Evolutionary conservation across 78 protist genomes (phyloP), one percentile per base, ranked within the genome.

Genomic region (Dictyostelium brefeldianum): DNA sequence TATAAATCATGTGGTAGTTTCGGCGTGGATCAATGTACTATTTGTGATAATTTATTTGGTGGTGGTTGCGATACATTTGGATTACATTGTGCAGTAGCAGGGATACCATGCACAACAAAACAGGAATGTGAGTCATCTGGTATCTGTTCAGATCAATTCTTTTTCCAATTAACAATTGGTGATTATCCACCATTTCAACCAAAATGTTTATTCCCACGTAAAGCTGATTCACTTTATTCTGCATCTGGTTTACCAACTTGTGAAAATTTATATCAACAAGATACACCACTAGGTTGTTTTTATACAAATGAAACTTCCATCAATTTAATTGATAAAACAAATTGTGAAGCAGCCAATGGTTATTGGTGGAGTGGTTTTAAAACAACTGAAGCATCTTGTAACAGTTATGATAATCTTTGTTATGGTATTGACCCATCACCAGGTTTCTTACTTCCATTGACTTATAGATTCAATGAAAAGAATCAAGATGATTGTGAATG

Each of bases 201-300:
- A 18, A 85, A 85, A 54, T 87, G 93, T 64, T 2, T 64, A 6
- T 56, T 47, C 31, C 71, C 71, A 5, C 43, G 83, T 18, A 47
- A 5, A 15, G n/a, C 54, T 0, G 50, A 8, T 20, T 3, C 62
- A 6, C 6, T 22, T 5, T 36, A 3, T 36, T 3, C 43, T 36
- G 1, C 18, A 18, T 5, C 25, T 1, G 6, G 71, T 20, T 29
- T 25, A 31, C 93, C 93, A 43, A 67, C 81, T 62, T 87, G 93
- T 51, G 36, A 25, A 14, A 47, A 18, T 22, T 46, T 22, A 2
- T 7, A 4, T 4, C 36, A 57, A 31, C 18, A 77, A 2, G 93
- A 74, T 15, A 48, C 69, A 14, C 93, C 93, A 20, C 20, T 31
- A 15, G 93, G 93, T 36, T 87, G 93, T 25, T 77, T 77, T 29